Evolutionary conservation across 371 early-diverging fungal genomes (phyloP), one percentile per base, ranked within the genome.

Genomic region (Mucor circinelloides): DNA sequence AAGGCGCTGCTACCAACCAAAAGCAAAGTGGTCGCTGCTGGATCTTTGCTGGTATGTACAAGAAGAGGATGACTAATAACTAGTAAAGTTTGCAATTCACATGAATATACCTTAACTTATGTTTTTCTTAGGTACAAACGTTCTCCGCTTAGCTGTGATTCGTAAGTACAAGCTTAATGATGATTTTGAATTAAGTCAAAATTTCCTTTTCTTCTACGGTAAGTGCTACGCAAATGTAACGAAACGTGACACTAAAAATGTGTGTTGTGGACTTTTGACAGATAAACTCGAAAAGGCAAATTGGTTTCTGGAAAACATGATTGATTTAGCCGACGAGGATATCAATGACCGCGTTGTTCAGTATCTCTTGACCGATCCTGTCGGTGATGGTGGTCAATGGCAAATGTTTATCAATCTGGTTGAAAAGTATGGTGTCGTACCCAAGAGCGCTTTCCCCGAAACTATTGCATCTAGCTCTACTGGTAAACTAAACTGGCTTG

Each of bases 21-120:
- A 88, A 88, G 69, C 79, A 80, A 68, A 88, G 89, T n/a, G 94
- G 94, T 19, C 87, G 94, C 17, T 94, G 94, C 82, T 94, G 94
- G 94, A 69, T 94, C 40, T 94, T 94, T 83, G 94, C 94, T 21
- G 93, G 89, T 58, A 75, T 7, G 25, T 40, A 44, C 27, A 87
- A n/a, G n/a, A 88, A 80, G 30, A 17, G 78, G 79, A 31, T 32
- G 32, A 56, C 56, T n/a, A 32, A 56, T 31, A 0, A 56, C 2
- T n/a, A 17, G 32, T 56, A n/a, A 10, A 10, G 19, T 32, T n/a
- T 17, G 56, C 21, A n/a, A 30, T 56, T 56, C 32, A 62, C 19
- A 38, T 36, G 32, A 19, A 8, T 3, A 17, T n/a, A 52, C 13
- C 0, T 3, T 25, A 19, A 34, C 2, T 13, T 46, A 48, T 19